These are phyloP conservation scores for Sphaerulina musiva DNA, from an alignment of 2,329 filamentous ascomycete genomes.

Conservation along the genomic window DNA sequence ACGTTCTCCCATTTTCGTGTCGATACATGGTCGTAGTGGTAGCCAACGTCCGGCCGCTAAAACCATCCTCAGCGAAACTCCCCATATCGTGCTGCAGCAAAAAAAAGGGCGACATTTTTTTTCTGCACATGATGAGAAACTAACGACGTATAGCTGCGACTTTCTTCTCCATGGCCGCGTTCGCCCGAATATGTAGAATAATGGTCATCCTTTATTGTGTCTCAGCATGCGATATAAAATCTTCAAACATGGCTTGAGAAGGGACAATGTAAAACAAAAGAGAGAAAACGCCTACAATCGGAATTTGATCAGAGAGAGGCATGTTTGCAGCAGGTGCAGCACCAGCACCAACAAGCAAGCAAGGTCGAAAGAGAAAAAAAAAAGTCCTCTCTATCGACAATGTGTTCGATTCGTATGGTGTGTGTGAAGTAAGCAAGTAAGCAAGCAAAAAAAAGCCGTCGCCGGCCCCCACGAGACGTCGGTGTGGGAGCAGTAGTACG, in stretches of 20 bases:
- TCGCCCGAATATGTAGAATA: conserved; percentile 17
- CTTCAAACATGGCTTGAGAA: conserved; percentile 18
- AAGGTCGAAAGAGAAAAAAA: too few species aligned
- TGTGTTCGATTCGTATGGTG: neutral
- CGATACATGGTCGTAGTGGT: conserved; percentile 37
- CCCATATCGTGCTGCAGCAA: neutral
- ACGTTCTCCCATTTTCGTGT: conserved; percentile 34
- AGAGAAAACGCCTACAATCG: conserved; percentile 18
- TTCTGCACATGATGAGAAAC: conserved; percentile 1
- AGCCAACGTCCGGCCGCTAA: conserved; percentile 35
- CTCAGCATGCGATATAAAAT: conserved; percentile 1
- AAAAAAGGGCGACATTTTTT: neutral
- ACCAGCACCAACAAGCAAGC: too few species aligned
- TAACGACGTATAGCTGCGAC: conserved; percentile 20
- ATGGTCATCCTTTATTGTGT: conserved; percentile 17
- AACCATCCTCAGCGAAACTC: conserved; percentile 11
- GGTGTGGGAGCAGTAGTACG: neutral
- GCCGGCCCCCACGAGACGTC: neutral
- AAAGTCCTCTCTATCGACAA: neutral
- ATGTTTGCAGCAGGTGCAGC: neutral
- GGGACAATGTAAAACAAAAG: too few species aligned
- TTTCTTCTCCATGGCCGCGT: conserved; percentile 5
- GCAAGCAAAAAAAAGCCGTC: neutral
- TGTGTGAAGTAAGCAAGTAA: too few species aligned
- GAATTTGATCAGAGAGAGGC: conserved; percentile 16